phyloP scores from a whole-genome alignment of 305 asterid genomes.

The Stenogyne calaminthoides region DNA sequence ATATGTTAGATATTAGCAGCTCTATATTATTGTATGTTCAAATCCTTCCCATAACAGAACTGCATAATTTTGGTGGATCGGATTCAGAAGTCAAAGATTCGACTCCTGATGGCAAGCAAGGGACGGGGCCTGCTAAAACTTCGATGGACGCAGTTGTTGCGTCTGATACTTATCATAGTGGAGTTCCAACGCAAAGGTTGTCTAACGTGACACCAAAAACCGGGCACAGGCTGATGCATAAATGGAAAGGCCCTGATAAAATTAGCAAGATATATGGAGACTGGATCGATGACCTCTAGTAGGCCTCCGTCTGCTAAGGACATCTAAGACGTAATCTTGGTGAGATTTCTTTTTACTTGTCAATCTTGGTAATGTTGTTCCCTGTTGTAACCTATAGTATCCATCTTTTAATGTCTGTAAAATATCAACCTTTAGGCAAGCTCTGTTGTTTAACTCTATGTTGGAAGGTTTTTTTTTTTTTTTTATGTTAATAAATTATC shows the following conservation, averaged over 20 bases:
- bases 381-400: background rate
- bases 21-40: background rate
- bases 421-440: constrained; percentile 24
- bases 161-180: constrained; percentile 52
- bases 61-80: constrained; percentile 63
- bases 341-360: background rate
- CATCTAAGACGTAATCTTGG: background rate
- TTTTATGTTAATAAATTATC: background rate
- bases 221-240: constrained; percentile 56
- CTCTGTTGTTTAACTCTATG: background rate
- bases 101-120: constrained; percentile 61
- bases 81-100: constrained; percentile 58
- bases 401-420: constrained; percentile 14
- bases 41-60: constrained; percentile 44
- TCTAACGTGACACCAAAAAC: constrained; percentile 36
- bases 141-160: constrained; percentile 41
- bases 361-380: background rate
- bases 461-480: background rate
- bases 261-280: constrained; percentile 89
- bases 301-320: too few species aligned
- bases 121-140: constrained; percentile 39
- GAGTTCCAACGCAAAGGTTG: constrained; percentile 56
- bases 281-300: constrained; percentile 88
- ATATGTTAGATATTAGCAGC: background rate
- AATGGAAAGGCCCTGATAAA: constrained; percentile 94